Conservation (phyloP, 108 stramenopile species). For the Mayamaea pseudoterrestris region DNA sequence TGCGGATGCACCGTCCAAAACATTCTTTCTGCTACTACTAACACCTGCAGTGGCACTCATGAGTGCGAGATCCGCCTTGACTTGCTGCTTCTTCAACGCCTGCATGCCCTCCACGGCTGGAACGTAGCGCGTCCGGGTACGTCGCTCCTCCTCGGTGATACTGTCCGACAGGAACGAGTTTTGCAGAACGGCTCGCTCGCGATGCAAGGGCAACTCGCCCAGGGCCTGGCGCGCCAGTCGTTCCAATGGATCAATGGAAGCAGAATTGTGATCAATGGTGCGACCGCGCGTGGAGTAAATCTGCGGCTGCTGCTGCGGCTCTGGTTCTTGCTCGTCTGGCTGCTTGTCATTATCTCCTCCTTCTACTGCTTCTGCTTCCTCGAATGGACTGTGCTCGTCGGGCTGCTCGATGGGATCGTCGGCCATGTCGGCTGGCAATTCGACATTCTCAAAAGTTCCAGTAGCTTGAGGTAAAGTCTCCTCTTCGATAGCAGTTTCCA, state of each 20-base stretch:
- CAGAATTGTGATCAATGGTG: neutral
- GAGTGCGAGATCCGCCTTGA: conserved; percentile 58
- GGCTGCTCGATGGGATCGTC: neutral
- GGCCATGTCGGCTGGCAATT: neutral
- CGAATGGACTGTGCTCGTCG: neutral
- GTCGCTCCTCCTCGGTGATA: conserved; percentile 66
- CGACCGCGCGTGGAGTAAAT: conserved; percentile 13
- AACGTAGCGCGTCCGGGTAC: conserved; percentile 57
- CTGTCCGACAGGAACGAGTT: conserved; percentile 52
- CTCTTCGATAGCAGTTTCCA: too few species aligned
- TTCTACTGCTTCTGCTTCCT: neutral
- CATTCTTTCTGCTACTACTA: neutral
- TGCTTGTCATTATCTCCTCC: neutral
- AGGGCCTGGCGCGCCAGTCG: conserved; percentile 1
- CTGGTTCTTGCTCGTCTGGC: neutral
- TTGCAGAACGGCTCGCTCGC: conserved; percentile 5
- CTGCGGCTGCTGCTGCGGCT: neutral
- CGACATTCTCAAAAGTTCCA: too few species aligned
- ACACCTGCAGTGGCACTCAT: conserved; percentile 19
- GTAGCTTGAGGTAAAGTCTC: too few species aligned
- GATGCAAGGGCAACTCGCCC: conserved; percentile 9
- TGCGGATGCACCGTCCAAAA: conserved; percentile 10
- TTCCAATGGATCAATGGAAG: neutral
- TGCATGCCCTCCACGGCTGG: conserved; percentile 76
- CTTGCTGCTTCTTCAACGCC: conserved; percentile 52